Base-by-base conservation (phyloP, 768 basidiomycete genomes). In the Pleurotus citrinopileatus region DNA sequence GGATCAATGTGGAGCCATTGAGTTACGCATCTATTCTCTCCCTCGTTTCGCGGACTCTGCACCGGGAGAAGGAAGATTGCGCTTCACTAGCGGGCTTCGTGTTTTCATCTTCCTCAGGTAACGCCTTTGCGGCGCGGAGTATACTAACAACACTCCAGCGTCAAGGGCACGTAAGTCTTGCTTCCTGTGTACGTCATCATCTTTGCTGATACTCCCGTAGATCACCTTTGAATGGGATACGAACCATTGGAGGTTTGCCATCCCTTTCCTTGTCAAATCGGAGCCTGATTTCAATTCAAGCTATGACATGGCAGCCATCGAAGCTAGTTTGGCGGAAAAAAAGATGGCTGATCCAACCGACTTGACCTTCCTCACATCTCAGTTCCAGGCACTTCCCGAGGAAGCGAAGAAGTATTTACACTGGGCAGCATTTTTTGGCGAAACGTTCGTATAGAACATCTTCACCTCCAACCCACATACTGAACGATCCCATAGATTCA, bases 351-450 rank as follows among this genome's bases (percentile, higher is more conserved):
- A 87, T 57, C 84, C 86, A 0, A 81, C 78, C 10, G 84, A 88
- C 63, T 68, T 84, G 17, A 75, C 77, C 20, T 88, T 85, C 64
- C 70, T 89, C 44, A 74, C 78, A 36, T 70, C 77, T 13, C 83
- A 83, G 54, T 70, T 88, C 64, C 72, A 76, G 53, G 79, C 82
- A 60, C 73, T 89, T 17, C 79, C 82, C 2, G 78, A 80, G 26
- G 86, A 87, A 56, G 84, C 84, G 1, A 72, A 74, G 56, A 87
- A 82, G 56, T 89, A 84, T 62, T 70, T 90, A 13, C 68, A 79
- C 34, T 89, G 87, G 87, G 87, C 86, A 13, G 81, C 82, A 6
- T 80, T 87, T 62, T 87, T 89, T 58, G 88, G 87, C 3, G 79
- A 86, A 60, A 84, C 82, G 84, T 86, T 59, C 55, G 79, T 74